phyloP scores from a whole-genome alignment of 2,329 filamentous ascomycete genomes.

The Plectosphaerella sp. region DNA sequence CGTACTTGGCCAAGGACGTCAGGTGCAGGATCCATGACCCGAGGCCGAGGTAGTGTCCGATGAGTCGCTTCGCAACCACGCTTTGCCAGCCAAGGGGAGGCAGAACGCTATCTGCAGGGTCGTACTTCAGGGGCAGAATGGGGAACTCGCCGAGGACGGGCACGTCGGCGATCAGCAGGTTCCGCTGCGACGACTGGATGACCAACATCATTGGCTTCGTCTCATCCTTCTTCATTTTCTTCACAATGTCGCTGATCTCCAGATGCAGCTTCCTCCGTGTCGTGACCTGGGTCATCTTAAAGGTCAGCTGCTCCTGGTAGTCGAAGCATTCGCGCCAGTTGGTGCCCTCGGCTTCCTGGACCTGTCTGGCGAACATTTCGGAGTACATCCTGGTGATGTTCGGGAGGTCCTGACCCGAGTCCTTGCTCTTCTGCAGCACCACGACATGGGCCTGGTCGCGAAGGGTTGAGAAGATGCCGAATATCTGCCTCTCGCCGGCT shows the following conservation, averaged over 20 bases:
- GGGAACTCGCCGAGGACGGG: constrained; percentile 82
- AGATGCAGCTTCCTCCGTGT: constrained; percentile 85
- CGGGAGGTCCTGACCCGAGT: constrained; percentile 75
- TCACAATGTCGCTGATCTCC: constrained; percentile 81
- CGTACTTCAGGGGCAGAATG: constrained; percentile 73
- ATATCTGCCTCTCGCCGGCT: constrained; percentile 86
- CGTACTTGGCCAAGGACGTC: constrained; percentile 82
- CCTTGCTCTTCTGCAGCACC: constrained; percentile 78
- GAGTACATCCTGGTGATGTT: constrained; percentile 87
- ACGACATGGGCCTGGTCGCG: constrained; percentile 78
- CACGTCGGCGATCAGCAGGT: constrained; percentile 78
- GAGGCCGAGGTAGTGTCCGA: constrained; percentile 88
- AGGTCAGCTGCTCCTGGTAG: constrained; percentile 81
- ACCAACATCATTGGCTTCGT: constrained; percentile 76
- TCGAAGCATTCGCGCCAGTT: constrained; percentile 77
- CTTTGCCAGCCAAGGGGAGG: constrained; percentile 92
- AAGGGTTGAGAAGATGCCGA: constrained; percentile 84
- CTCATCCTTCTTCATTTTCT: constrained; percentile 87
- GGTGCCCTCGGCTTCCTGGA: constrained; percentile 62
- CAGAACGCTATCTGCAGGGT: constrained; percentile 78
- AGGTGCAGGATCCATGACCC: constrained; percentile 89
- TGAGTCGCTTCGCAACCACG: constrained; percentile 78
- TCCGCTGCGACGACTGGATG: constrained; percentile 83
- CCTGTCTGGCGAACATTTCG: constrained; percentile 65
- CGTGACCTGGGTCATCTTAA: constrained; percentile 83